Evolutionary conservation across 177 flowering plant genomes (phyloP).

Genomic region (Vitis hybrid): DNA sequence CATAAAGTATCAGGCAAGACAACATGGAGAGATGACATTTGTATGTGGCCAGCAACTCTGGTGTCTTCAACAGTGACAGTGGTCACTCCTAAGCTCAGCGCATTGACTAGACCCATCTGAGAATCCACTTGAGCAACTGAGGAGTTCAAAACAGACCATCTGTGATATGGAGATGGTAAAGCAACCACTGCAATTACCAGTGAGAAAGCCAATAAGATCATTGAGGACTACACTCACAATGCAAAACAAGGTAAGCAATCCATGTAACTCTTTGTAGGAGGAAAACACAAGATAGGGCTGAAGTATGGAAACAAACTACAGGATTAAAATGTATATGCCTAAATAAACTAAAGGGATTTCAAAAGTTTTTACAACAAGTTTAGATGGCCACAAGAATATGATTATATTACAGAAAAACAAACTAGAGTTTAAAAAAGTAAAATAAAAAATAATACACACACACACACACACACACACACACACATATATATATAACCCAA

Average conservation of each 20-base stretch:
- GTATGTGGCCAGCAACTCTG: slow-evolving; percentile 80
- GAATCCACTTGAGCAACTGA: slow-evolving; percentile 75
- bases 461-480: no score
- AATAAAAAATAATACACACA: not conserved
- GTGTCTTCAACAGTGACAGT: slow-evolving; percentile 74
- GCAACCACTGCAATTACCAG: slow-evolving; percentile 47
- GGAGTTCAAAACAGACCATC: slow-evolving; percentile 70
- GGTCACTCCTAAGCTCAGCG: slow-evolving; percentile 65
- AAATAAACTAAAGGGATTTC: not conserved
- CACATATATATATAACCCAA: no score
- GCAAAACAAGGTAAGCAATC: not conserved
- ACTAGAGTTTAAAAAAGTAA: not conserved
- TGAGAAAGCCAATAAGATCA: slow-evolving; percentile 15
- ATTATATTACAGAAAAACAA: no score
- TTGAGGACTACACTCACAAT: not conserved
- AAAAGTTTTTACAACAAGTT: no score
- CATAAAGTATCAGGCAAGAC: slow-evolving; percentile 66
- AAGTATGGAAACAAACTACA: not conserved
- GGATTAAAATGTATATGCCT: not conserved
- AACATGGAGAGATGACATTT: slow-evolving; percentile 80
- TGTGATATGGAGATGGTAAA: slow-evolving; percentile 80
- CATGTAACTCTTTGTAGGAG: not conserved
- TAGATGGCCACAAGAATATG: no score
- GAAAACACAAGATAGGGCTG: not conserved
- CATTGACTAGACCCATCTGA: slow-evolving; percentile 52